Evolutionary conservation across 2,329 filamentous ascomycete genomes (phyloP), one percentile per base, ranked within the genome.

Genomic region (Colletotrichum nymphaeae): DNA sequence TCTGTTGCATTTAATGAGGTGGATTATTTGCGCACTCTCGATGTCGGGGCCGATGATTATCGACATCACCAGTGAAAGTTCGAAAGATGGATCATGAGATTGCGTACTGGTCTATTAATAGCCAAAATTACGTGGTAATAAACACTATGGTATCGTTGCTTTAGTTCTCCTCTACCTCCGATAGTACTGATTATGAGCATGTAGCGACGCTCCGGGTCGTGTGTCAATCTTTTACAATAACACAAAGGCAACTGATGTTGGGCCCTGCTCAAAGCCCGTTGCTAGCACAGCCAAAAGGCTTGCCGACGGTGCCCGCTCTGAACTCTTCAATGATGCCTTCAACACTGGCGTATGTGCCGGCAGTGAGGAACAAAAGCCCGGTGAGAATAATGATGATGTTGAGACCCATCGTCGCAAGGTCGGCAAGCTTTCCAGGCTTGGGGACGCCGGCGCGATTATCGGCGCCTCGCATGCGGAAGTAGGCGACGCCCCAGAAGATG

Each of bases 401-500:
- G 66, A 97, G 81, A 0, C 84, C 82, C n/a, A 91, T 87, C 56
- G 90, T 88, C 8, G 89, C 78, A 73, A 83, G 83, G 46, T 89
- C 88, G 1, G 87, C 83, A 42, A 91, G 30, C 7, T 74, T 78
- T 60, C 88, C 90, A 42, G 89, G 85, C 75, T 86, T 88, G 63
- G 88, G 86, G 37, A 89, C 86, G 1, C 85, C 83, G 2, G 87
- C 79, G 7, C 88, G 86, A 46, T 90, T 87, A 75, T 94, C 92
- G 1, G 89, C 92, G 24, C 84, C 85, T 60, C 93, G 88, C 93
- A 96, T 94, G 69, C 93, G 89, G 79, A 95, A 89, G 79, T 94
- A 96, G 0, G 93, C 94, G 1, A 94, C 89, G 14, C 93, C 94
- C 94, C 94, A 98, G 86, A 98, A 98, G 79, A 98, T 97, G 86